Conservation (phyloP, 2,329 filamentous ascomycete genomes). For the Ambrosiella cleistominuta region DNA sequence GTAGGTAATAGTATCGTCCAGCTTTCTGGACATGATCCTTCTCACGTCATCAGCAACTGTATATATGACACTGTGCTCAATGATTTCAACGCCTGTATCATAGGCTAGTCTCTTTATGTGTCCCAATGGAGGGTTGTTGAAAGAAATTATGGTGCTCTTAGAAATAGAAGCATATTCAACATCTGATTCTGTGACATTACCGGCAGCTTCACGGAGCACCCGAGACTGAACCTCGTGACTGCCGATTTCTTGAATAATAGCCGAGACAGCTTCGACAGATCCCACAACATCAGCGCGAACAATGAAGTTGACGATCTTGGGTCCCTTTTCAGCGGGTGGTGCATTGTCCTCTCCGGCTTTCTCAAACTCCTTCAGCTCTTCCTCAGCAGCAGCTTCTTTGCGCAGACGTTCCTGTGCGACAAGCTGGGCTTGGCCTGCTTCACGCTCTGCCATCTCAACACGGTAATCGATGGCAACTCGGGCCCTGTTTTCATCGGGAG, state of each 20-base stretch:
- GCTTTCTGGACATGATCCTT: slow-evolving; percentile 46
- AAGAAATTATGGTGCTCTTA: slow-evolving; percentile 62
- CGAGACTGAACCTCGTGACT: slow-evolving; percentile 67
- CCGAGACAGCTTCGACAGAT: slow-evolving; percentile 77
- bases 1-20: slow-evolving; percentile 48
- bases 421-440: slow-evolving; percentile 62
- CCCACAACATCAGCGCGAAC: slow-evolving; percentile 88
- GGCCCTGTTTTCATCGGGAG: slow-evolving; percentile 58
- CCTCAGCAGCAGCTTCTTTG: slow-evolving; percentile 32
- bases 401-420: slow-evolving; percentile 54
- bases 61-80: slow-evolving; percentile 81
- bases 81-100: slow-evolving; percentile 51
- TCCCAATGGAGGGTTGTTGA: slow-evolving; percentile 57
- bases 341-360: slow-evolving; percentile 22
- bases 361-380: slow-evolving; percentile 20
- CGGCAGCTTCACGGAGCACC: slow-evolving; percentile 61
- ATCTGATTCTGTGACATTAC: slow-evolving; percentile 68
- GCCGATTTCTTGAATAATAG: slow-evolving; percentile 59
- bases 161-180: slow-evolving; percentile 72
- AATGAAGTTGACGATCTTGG: slow-evolving; percentile 54
- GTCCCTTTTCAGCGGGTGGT: slow-evolving; percentile 16
- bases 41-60: slow-evolving; percentile 58
- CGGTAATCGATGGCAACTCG: slow-evolving; percentile 65
- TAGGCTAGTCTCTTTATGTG: slow-evolving; percentile 55
- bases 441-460: slow-evolving; percentile 49